These are phyloP conservation scores for Phytomonas sp. DNA, from an alignment of 208 protist species.

Conservation along the genomic window DNA sequence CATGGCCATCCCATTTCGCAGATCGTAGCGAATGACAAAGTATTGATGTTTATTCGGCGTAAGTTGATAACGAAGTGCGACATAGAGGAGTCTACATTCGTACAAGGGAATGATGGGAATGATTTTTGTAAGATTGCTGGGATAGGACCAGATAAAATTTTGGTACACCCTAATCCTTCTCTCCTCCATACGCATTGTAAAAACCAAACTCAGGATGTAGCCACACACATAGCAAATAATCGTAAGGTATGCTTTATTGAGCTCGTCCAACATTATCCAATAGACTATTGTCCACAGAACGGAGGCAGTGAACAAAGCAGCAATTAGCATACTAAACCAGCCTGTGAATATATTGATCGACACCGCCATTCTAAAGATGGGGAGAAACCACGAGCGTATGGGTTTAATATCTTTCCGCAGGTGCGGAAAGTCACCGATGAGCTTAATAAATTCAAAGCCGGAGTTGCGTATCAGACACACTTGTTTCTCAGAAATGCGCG, in stretches of 20 bases:
- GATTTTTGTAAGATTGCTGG: constrained; percentile 55
- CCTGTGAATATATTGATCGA: constrained; percentile 31
- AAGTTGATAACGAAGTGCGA: constrained; percentile 54
- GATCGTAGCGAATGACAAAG: constrained; percentile 77
- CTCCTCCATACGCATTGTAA: constrained; percentile 54
- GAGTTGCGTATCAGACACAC: constrained; percentile 63
- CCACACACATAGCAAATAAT: constrained; percentile 69
- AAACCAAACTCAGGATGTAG: constrained; percentile 59
- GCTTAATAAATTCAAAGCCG: constrained; percentile 74
- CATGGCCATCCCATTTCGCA: constrained; percentile 57
- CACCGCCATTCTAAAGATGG: constrained; percentile 16
- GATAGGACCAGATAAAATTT: constrained; percentile 52
- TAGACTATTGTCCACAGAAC: constrained; percentile 43
- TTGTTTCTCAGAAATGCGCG: constrained; percentile 50
- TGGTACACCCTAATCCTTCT: constrained; percentile 60
- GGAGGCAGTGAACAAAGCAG: constrained; percentile 34
- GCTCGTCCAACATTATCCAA: constrained; percentile 30
- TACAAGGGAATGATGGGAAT: constrained; percentile 68
- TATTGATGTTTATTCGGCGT: constrained; percentile 31
- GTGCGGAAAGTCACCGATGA: constrained; percentile 69
- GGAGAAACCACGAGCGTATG: constrained; percentile 13
- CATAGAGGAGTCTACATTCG: constrained; percentile 59
- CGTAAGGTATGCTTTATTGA: constrained; percentile 67
- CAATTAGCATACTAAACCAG: constrained; percentile 45
- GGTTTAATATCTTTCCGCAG: constrained; percentile 16